Evolutionary conservation across 345 rosid species (phyloP).

Genomic region (Gossypium anomalum): DNA sequence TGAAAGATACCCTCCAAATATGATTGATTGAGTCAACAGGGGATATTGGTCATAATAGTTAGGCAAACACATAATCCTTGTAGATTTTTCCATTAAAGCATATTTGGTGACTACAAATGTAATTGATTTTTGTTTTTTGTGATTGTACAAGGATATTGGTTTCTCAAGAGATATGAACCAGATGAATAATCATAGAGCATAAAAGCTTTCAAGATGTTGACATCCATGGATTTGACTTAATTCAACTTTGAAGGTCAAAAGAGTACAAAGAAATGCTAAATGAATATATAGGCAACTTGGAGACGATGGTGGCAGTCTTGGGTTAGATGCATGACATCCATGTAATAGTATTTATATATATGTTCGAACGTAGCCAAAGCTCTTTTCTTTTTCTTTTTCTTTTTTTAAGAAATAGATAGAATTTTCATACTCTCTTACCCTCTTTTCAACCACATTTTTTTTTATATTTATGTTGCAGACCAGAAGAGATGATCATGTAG

Average conservation of each 20-base stretch:
- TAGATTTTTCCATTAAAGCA: neutral
- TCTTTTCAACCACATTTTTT: neutral
- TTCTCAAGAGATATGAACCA: conserved; percentile 44
- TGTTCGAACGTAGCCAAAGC: neutral
- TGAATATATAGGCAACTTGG: neutral
- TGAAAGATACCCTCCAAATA: neutral
- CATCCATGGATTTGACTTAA: conserved; percentile 37
- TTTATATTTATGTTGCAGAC: too few relatives aligned
- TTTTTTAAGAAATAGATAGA: neutral
- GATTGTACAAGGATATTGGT: conserved; percentile 44
- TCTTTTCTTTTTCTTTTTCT: conserved; percentile 11
- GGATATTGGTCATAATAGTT: conserved; percentile 14
- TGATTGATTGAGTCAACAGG: conserved; percentile 19
- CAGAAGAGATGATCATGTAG: neutral
- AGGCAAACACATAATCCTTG: conserved; percentile 18
- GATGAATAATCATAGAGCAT: conserved; percentile 60
- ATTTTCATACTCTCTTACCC: neutral
- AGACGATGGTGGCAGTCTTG: neutral
- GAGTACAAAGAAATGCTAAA: neutral
- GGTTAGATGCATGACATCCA: too few relatives aligned
- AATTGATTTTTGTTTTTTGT: neutral
- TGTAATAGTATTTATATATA: too few relatives aligned
- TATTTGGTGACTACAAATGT: neutral
- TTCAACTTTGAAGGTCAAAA: conserved; percentile 14
- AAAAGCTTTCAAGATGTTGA: conserved; percentile 46